A percentile compares a stretch with the other conserved stretches of the same genome.
These are phyloP conservation scores for Didymella keratinophila DNA, from an alignment of 2,329 filamentous ascomycete genomes.

Conservation along the genomic window DNA sequence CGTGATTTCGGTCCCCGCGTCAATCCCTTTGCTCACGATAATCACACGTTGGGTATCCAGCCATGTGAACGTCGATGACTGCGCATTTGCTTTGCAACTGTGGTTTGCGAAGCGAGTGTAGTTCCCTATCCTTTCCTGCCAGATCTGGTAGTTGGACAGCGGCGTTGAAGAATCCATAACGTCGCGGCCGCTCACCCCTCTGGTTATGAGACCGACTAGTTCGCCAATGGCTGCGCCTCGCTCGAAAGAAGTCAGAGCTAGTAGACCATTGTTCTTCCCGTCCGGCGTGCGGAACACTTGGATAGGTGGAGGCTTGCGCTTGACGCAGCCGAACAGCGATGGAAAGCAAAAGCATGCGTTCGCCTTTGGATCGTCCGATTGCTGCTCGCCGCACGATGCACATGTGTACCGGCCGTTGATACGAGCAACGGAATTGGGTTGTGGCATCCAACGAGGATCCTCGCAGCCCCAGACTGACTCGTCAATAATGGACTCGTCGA, in stretches of 20 bases:
- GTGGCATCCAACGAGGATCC: slow-evolving; percentile 58
- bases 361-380: slow-evolving; percentile 58
- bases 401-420: slow-evolving; percentile 51
- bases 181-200: slow-evolving; percentile 60
- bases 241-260: slow-evolving; percentile 58
- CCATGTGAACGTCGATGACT: slow-evolving; percentile 66
- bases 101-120: slow-evolving; percentile 68
- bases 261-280: slow-evolving; percentile 64
- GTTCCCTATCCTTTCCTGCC: slow-evolving; percentile 64
- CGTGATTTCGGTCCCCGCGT: slow-evolving; percentile 63
- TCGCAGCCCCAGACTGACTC: slow-evolving; percentile 57
- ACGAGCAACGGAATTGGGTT: slow-evolving; percentile 36
- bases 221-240: slow-evolving; percentile 63
- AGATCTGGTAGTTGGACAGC: slow-evolving; percentile 65
- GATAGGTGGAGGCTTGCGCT: slow-evolving; percentile 54
- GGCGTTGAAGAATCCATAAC: slow-evolving; percentile 63
- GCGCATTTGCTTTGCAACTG: slow-evolving; percentile 65
- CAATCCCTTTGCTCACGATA: slow-evolving; percentile 63
- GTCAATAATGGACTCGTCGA: slow-evolving; percentile 61
- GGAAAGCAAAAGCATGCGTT: slow-evolving; percentile 65
- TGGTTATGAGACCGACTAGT: slow-evolving; percentile 64
- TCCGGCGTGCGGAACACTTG: slow-evolving; percentile 62
- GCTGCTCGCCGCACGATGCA: slow-evolving; percentile 56
- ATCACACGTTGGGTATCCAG: slow-evolving; percentile 63
- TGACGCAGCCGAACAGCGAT: slow-evolving; percentile 59